These are phyloP conservation scores for Mesotaenium endlicherianum DNA, from an alignment of 139 green algal genomes.

Conservation along the genomic window DNA sequence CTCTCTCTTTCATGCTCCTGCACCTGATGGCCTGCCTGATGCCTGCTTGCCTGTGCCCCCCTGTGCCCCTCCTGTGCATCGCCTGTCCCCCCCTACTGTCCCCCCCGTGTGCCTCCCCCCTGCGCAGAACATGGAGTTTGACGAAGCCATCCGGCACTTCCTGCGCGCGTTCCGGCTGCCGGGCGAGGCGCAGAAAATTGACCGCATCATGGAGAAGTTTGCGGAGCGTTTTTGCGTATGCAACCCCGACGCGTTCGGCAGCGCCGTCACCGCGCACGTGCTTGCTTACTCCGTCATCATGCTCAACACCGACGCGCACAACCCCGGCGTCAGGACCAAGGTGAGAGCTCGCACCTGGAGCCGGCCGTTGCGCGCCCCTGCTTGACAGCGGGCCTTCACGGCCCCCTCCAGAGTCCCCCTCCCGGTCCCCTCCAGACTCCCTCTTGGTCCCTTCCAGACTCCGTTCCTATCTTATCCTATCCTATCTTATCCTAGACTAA, in stretches of 20 bases:
- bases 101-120: too few species aligned
- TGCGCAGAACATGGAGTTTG: conserved; percentile 63
- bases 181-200: conserved; percentile 84
- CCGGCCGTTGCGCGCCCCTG: conserved; percentile 11
- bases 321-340: conserved; percentile 80
- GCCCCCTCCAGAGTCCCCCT: too few species aligned
- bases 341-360: conserved; percentile 53
- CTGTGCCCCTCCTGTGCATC: too few species aligned
- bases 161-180: conserved; percentile 67
- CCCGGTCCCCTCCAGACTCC: not conserved
- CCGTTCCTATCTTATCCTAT: not conserved
- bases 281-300: conserved; percentile 91
- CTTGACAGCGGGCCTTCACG: too few species aligned
- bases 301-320: conserved; percentile 95
- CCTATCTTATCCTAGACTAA: not conserved
- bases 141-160: conserved; percentile 70
- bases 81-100: too few species aligned
- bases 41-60: too few species aligned
- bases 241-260: conserved; percentile 71
- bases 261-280: conserved; percentile 81
- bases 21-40: too few species aligned
- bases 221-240: conserved; percentile 69
- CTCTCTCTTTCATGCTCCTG: too few species aligned
- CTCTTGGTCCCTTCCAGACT: not conserved
- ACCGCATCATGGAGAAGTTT: conserved; percentile 92